Evolutionary conservation across 306 rosid genomes (phyloP).

Genomic region (Cyamopsis tetragonoloba): DNA sequence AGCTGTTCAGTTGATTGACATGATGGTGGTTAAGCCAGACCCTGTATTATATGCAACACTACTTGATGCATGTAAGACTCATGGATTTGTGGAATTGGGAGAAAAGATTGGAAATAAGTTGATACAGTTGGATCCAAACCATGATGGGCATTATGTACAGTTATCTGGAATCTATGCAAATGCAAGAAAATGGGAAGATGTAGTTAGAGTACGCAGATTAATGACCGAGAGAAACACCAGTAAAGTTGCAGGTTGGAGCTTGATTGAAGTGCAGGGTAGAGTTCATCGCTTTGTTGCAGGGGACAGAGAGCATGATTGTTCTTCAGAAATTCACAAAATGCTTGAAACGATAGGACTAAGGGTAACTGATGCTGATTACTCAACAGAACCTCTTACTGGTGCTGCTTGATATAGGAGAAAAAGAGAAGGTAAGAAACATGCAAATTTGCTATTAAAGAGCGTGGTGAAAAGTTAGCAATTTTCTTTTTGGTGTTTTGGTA

Average conservation of each 20-base stretch:
- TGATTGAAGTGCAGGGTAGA: slow-evolving; percentile 65
- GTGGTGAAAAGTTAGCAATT: slow-evolving; percentile 47
- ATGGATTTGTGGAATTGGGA: slow-evolving; percentile 61
- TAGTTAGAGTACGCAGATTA: slow-evolving; percentile 56
- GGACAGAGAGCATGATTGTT: slow-evolving; percentile 56
- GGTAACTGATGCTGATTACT: slow-evolving; percentile 50
- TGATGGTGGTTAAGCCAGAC: slow-evolving; percentile 51
- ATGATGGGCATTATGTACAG: slow-evolving; percentile 80
- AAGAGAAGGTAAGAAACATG: slow-evolving; percentile 46
- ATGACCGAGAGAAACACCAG: slow-evolving; percentile 44
- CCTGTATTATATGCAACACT: slow-evolving; percentile 74
- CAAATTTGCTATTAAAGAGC: slow-evolving; percentile 38
- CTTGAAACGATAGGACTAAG: slow-evolving; percentile 45
- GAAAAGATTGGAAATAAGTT: slow-evolving; percentile 67
- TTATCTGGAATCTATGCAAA: slow-evolving; percentile 65
- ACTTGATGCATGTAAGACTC: slow-evolving; percentile 65
- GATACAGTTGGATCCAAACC: slow-evolving; percentile 64
- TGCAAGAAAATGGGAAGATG: slow-evolving; percentile 82
- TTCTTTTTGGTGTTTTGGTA: slow-evolving; percentile 44
- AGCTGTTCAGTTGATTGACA: slow-evolving; percentile 49
- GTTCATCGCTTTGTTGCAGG: slow-evolving; percentile 75
- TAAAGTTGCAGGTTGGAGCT: slow-evolving; percentile 77
- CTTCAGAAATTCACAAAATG: slow-evolving; percentile 50
- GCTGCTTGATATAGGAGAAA: slow-evolving; percentile 46
- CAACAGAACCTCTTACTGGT: slow-evolving; percentile 37